Conservation (phyloP, 164 flowering plant genomes). For the Vitis labrusca region DNA sequence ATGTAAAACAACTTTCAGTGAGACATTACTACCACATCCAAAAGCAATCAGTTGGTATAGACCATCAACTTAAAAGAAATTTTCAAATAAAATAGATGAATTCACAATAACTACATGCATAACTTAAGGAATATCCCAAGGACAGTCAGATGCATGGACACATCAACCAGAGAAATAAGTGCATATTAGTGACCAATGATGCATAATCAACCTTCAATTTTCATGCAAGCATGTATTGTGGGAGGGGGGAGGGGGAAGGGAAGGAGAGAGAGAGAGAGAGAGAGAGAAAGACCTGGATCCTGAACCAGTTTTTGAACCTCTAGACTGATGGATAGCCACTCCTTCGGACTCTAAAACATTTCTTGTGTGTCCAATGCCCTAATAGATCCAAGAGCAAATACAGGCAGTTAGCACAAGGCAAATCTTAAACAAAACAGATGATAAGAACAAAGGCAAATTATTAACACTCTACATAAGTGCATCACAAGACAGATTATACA, state of each 20-base stretch:
- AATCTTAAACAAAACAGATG: too few relatives aligned
- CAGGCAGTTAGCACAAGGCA: not conserved
- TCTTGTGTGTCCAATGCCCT: slow-evolving; percentile 44
- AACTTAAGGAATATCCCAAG: not conserved
- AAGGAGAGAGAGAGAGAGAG: not conserved
- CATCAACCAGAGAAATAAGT: not conserved
- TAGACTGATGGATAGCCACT: slow-evolving; percentile 28
- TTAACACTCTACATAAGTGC: too few relatives aligned
- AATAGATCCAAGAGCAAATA: slow-evolving; percentile 4
- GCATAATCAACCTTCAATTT: too few relatives aligned
- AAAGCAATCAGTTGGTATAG: too few relatives aligned
- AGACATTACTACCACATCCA: too few relatives aligned
- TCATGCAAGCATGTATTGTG: too few relatives aligned
- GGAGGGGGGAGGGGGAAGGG: not conserved
- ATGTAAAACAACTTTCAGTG: too few relatives aligned
- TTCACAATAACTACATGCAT: not conserved
- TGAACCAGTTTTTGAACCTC: slow-evolving; percentile 33
- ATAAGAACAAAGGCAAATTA: too few relatives aligned
- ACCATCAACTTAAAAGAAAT: too few relatives aligned
- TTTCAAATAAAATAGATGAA: not conserved
- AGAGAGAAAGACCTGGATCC: slow-evolving; percentile 42
- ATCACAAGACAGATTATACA: too few relatives aligned
- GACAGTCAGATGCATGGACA: not conserved
- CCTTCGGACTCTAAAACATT: slow-evolving; percentile 45
- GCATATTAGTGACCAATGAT: too few relatives aligned